Evolutionary conservation across 495 filamentous ascomycete genomes (phyloP).

Genomic region (Tuber calosporum): DNA sequence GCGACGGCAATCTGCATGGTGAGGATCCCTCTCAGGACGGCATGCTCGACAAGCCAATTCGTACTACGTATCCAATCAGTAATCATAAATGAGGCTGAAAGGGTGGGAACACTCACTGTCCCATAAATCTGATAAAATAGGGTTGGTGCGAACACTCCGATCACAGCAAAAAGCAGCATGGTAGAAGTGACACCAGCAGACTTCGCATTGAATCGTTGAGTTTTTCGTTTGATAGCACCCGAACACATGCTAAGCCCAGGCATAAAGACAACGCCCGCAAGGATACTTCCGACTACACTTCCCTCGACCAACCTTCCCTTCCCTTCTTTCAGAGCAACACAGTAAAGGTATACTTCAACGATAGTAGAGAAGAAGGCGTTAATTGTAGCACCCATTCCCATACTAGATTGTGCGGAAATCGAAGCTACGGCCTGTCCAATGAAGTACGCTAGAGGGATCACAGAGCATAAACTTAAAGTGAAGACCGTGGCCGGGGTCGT

Average conservation of each 20-base stretch:
- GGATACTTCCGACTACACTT: slow-evolving; percentile 94
- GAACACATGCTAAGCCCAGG: slow-evolving; percentile 99
- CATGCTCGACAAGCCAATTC: slow-evolving; percentile 86
- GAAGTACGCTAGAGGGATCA: slow-evolving; percentile 97
- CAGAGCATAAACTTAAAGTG: slow-evolving; percentile 72
- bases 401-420: slow-evolving; percentile 97
- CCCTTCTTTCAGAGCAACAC: slow-evolving; percentile 83
- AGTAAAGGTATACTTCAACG: slow-evolving; percentile 97
- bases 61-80: slow-evolving; percentile 55
- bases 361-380: slow-evolving; percentile 99
- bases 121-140: slow-evolving; percentile 99
- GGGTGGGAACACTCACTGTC: slow-evolving; percentile 54
- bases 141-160: slow-evolving; percentile 94
- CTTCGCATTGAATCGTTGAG: slow-evolving; percentile 94
- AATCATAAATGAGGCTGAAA: not conserved
- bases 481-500: slow-evolving; percentile 82
- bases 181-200: slow-evolving; percentile 97
- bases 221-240: slow-evolving; percentile 94
- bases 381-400: slow-evolving; percentile 97
- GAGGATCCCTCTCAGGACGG: slow-evolving; percentile 46
- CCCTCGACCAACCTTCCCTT: slow-evolving; percentile 92
- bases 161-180: slow-evolving; percentile 94
- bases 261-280: slow-evolving; percentile 91
- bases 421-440: slow-evolving; percentile 99
- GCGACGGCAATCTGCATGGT: slow-evolving; percentile 67